Evolutionary conservation across 2,329 filamentous ascomycete genomes (phyloP).

Genomic region (Sporothrix brunneoviolacea): DNA sequence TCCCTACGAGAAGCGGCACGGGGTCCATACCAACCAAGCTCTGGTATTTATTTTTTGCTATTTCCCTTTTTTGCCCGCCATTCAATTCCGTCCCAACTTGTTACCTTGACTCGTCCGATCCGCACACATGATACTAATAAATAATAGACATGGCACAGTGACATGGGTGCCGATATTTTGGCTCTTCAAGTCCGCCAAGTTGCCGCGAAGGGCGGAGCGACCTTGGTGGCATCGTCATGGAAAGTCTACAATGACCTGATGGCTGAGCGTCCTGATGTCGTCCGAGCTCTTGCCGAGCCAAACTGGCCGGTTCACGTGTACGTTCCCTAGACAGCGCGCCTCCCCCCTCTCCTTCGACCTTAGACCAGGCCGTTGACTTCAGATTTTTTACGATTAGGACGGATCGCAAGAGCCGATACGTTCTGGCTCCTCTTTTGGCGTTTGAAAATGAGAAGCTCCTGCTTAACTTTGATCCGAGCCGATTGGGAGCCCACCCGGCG

Average conservation of each 20-base stretch:
- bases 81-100: no score
- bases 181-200: conserved; percentile 40
- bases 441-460: conserved; percentile 36
- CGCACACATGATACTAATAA: no score
- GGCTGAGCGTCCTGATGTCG: conserved; percentile 29
- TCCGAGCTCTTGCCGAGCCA: conserved; percentile 31
- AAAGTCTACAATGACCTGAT: conserved; percentile 39
- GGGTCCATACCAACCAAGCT: conserved; percentile 41
- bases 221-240: conserved; percentile 37
- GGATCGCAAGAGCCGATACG: conserved; percentile 24
- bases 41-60: conserved; percentile 30
- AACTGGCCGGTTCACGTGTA: conserved; percentile 45
- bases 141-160: conserved; percentile 41
- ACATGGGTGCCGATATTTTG: conserved; percentile 46
- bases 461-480: conserved; percentile 39
- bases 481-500: conserved; percentile 37
- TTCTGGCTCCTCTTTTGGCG: conserved; percentile 37
- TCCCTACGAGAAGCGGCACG: conserved; percentile 38
- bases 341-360: neutral
- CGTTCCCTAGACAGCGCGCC: conserved; percentile 15
- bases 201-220: conserved; percentile 38
- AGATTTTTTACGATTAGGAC: conserved; percentile 20
- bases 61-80: neutral
- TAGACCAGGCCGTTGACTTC: no score
- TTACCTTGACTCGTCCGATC: no score